A percentile compares a stretch with the other conserved stretches of the same genome.
phyloP scores from a whole-genome alignment of 768 basidiomycete genomes.

The Ephemerocybe angulata region DNA sequence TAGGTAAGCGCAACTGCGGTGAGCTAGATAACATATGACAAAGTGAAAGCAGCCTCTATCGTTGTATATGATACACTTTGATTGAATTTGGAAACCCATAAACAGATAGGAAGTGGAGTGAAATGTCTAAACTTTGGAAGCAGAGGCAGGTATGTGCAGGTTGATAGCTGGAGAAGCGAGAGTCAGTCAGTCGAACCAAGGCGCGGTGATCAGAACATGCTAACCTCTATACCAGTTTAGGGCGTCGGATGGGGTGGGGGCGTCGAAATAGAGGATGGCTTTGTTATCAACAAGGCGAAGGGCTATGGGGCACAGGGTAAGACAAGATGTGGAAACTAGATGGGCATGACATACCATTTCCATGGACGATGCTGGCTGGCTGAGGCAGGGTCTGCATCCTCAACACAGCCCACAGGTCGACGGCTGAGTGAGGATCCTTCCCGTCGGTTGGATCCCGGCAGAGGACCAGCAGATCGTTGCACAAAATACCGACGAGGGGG shows the following conservation, averaged over 20 bases:
- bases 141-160: constrained; percentile 81
- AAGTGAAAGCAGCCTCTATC: not conserved
- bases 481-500: constrained; percentile 75
- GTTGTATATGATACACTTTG: not conserved
- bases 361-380: constrained; percentile 86
- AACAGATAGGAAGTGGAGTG: not conserved
- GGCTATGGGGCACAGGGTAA: constrained; percentile 38
- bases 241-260: constrained; percentile 78
- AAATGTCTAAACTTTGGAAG: constrained; percentile 44
- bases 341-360: constrained; percentile 54
- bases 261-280: constrained; percentile 86
- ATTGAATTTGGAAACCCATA: not conserved
- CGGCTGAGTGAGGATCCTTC: constrained; percentile 64
- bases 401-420: constrained; percentile 96
- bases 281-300: constrained; percentile 90
- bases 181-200: constrained; percentile 5
- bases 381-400: constrained; percentile 92
- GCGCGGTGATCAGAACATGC: constrained; percentile 10
- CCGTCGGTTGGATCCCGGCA: constrained; percentile 85
- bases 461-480: constrained; percentile 90
- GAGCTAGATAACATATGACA: not conserved
- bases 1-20: not conserved
- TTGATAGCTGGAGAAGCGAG: constrained; percentile 65
- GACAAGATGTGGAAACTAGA: not conserved
- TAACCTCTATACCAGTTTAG: constrained; percentile 88